Evolutionary conservation across 768 basidiomycete species (phyloP), one percentile per base, ranked within the genome.

Genomic region (Cyathus striatus): DNA sequence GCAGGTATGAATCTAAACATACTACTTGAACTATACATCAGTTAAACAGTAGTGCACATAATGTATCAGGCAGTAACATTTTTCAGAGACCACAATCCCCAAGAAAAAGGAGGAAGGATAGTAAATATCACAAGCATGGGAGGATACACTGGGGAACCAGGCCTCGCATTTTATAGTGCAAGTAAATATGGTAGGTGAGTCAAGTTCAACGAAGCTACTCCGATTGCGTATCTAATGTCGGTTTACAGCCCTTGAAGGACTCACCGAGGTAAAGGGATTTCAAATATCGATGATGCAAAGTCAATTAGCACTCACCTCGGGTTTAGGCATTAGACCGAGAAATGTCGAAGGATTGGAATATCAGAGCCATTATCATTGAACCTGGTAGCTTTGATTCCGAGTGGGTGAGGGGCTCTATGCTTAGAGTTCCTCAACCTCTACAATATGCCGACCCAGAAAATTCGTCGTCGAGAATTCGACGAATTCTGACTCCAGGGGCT

Each of bases 81-180:
- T 21, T 49, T 60, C 37, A 51, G 61, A 9, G 58, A 61, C 24
- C 49, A 13, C 12, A 32, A 32, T 32, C 30, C 30, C 5, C 3
- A 32, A 32, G 30, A 16, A 13, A 12, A 32, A 3, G 30, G 30
- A 13, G 30, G 30, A 3, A 12, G 30, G 0, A 32, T 32, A 12
- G 12, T 32, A 12, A 32, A 32, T 16, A 16, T 30, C 16, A 30
- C 10, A 10, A 30, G 10, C 10, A 30, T 30, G 10, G 27, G 27
- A 10, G 27, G 27, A 10, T 30, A 30, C 16, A 30, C 27, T 10
- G 27, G 27, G 27, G 27, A 10, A 10, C 27, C 27, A 10, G 27
- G 27, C 10, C 27, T 30, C 16, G 27, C 10, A 30, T 30, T 30
- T 30, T 30, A 30, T 16, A 30, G 16, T 30, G 27, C 27, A 10